Conservation (phyloP, 805 yeast species). For the Saccharomycopsis sp. region DNA sequence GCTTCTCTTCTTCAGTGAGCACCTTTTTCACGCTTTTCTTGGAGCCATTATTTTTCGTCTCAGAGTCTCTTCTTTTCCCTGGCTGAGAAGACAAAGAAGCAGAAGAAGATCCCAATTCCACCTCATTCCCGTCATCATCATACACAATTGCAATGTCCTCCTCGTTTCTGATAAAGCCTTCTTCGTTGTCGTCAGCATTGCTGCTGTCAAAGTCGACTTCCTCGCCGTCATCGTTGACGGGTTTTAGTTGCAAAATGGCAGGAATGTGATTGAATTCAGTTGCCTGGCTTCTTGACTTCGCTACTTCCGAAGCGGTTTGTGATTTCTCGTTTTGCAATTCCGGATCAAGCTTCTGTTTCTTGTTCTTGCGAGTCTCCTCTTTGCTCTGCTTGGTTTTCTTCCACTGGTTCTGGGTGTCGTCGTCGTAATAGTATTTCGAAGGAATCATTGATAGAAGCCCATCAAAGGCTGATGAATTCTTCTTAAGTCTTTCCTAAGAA, state of each 20-base stretch:
- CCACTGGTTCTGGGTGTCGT: conserved; percentile 86
- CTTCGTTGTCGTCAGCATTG: conserved; percentile 28
- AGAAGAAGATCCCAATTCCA: conserved; percentile 21
- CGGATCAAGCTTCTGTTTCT: conserved; percentile 72
- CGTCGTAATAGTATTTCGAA: conserved; percentile 89
- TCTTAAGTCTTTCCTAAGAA: conserved; percentile 59
- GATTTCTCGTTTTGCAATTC: conserved; percentile 35
- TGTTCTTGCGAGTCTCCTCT: conserved; percentile 50
- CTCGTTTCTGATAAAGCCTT: conserved; percentile 20
- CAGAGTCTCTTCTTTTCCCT: conserved; percentile 21
- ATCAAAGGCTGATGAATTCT: conserved; percentile 75
- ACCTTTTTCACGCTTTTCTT: conserved; percentile 23
- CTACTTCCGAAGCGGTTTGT: conserved; percentile 46
- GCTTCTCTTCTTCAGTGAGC: conserved; percentile 40
- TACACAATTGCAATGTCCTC: conserved; percentile 39
- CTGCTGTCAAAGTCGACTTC: conserved; percentile 15
- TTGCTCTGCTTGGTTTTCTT: conserved; percentile 69
- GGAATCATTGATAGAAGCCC: conserved; percentile 87
- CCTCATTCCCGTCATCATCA: conserved; percentile 64
- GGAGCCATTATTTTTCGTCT: conserved; percentile 23
- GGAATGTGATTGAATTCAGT: conserved; percentile 36
- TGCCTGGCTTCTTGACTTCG: conserved; percentile 42
- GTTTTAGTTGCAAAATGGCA: conserved; percentile 4
- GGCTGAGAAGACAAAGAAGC: too few relatives aligned
- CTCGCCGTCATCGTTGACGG: conserved; percentile 18